Evolutionary conservation across 2,329 filamentous ascomycete genomes (phyloP).

Genomic region (Trichophyton benhamiae): DNA sequence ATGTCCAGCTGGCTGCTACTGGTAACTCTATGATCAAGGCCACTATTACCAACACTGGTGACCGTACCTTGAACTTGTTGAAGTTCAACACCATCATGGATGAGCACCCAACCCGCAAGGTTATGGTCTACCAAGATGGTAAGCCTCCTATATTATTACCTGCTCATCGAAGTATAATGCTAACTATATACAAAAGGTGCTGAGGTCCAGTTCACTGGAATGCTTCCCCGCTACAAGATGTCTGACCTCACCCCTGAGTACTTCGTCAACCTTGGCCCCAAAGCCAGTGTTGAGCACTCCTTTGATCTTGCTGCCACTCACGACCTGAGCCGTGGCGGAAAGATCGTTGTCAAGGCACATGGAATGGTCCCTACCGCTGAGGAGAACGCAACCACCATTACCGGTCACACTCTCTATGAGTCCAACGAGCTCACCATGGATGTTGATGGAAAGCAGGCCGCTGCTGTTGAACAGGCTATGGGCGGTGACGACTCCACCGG

Average conservation of each 20-base stretch:
- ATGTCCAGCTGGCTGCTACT: constrained; percentile 6
- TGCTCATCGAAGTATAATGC: neutral
- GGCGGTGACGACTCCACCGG: constrained; percentile 8
- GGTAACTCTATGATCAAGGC: constrained; percentile 11
- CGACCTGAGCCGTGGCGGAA: constrained; percentile 7
- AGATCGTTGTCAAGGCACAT: constrained; percentile 3
- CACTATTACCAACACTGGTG: constrained; percentile 8
- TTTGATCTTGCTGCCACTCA: constrained; percentile 10
- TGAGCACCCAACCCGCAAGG: constrained; percentile 6
- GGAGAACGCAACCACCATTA: constrained; percentile 36
- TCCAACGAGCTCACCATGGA: constrained; percentile 48
- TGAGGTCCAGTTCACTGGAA: constrained; percentile 9
- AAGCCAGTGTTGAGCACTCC: constrained; percentile 4
- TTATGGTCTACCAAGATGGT: constrained; percentile 10
- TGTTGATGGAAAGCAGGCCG: constrained; percentile 46
- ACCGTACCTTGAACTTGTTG: constrained; percentile 3
- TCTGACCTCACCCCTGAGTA: constrained; percentile 1
- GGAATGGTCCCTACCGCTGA: constrained; percentile 7
- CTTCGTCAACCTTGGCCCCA: constrained; percentile 7
- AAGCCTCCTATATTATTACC: neutral
- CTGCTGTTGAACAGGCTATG: constrained; percentile 38
- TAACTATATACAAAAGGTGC: neutral
- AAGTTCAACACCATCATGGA: constrained; percentile 11
- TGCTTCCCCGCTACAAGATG: neutral
- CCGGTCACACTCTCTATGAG: constrained; percentile 43